Conservation (phyloP, 2,329 filamentous ascomycete genomes). For the Paecilomyces sp. region DNA sequence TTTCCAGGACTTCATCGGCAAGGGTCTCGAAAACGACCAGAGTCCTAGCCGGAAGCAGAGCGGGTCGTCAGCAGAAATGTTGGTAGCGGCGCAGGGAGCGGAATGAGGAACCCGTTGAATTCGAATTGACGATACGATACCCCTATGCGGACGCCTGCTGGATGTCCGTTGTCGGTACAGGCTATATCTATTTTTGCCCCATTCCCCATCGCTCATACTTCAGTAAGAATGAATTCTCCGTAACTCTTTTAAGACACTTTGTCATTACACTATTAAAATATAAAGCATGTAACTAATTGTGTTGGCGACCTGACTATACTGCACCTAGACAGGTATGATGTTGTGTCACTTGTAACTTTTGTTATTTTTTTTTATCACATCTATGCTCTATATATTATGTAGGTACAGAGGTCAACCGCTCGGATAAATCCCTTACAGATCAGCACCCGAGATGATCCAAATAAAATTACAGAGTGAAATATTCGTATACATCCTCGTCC, state of each 20-base stretch:
- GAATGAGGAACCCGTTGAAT: background rate
- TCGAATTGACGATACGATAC: background rate
- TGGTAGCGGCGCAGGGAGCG: background rate
- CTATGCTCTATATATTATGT: background rate
- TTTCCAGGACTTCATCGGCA: slow-evolving; percentile 74
- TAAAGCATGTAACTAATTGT: background rate
- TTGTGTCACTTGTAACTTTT: background rate
- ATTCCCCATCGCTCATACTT: background rate
- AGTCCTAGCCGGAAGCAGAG: background rate
- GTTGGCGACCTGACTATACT: background rate
- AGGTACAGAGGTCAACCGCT: background rate
- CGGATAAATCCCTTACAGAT: background rate
- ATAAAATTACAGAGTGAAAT: background rate
- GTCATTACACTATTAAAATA: background rate
- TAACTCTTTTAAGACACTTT: background rate
- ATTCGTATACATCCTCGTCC: slow-evolving; percentile 1
- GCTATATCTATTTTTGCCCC: background rate
- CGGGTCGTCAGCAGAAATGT: background rate
- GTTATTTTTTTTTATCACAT: background rate
- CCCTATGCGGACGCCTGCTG: background rate
- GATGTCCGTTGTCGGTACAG: background rate
- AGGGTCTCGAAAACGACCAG: slow-evolving; percentile 27
- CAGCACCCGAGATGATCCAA: background rate
- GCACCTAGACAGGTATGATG: background rate
- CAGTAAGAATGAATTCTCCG: background rate